A percentile compares a stretch with the other conserved stretches of the same genome.
Conservation (phyloP, 2,329 filamentous ascomycete genomes). For the Fusarium pseudoanthophilum region DNA sequence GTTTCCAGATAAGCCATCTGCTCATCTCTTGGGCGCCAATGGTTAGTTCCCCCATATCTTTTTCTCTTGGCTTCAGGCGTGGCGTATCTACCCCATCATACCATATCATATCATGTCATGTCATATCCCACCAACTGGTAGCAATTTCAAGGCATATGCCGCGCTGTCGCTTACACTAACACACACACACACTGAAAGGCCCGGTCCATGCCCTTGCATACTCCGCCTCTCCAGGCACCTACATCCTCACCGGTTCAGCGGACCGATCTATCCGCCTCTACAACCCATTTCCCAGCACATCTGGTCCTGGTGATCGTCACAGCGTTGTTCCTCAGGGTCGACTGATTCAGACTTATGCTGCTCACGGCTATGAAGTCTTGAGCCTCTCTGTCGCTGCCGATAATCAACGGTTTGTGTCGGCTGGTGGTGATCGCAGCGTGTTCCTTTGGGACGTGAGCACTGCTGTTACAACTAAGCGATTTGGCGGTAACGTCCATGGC, state of each 20-base stretch:
- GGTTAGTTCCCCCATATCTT: constrained; percentile 54
- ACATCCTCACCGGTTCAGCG: constrained; percentile 85
- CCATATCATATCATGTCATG: neutral
- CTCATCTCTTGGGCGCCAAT: constrained; percentile 68
- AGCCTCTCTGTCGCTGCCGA: constrained; percentile 78
- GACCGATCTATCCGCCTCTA: constrained; percentile 89
- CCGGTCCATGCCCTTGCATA: constrained; percentile 79
- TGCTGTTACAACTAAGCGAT: constrained; percentile 80
- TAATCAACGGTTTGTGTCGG: constrained; percentile 88
- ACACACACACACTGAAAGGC: constrained; percentile 55
- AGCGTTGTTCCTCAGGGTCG: constrained; percentile 58
- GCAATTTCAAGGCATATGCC: constrained; percentile 14
- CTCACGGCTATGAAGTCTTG: constrained; percentile 92
- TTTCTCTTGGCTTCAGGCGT: constrained; percentile 28
- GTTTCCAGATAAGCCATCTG: constrained; percentile 61
- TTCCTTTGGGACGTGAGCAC: constrained; percentile 95
- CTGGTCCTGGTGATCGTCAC: constrained; percentile 45
- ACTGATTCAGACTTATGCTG: constrained; percentile 87
- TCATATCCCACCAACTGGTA: constrained; percentile 1
- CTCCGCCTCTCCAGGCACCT: constrained; percentile 77
- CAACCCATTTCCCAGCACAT: constrained; percentile 72
- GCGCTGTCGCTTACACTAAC: constrained; percentile 34
- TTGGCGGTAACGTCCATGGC: constrained; percentile 68
- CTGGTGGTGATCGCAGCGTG: constrained; percentile 88
- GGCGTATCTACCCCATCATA: constrained; percentile 11